phyloP scores from a whole-genome alignment of 768 basidiomycete genomes.

The Crucibulum laeve region DNA sequence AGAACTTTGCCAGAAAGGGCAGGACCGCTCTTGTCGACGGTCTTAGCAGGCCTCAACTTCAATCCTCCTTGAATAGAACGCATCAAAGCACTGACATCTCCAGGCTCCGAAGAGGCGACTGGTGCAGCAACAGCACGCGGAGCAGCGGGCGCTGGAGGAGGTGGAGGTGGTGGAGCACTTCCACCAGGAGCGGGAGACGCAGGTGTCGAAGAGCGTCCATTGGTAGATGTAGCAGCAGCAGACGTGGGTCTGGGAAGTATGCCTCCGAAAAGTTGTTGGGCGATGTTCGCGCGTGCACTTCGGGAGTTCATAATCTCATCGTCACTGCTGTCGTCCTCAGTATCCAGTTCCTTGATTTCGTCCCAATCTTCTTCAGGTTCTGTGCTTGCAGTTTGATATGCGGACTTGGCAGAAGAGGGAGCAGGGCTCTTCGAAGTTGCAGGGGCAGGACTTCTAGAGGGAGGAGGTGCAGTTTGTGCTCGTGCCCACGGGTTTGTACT shows the following conservation, averaged over 20 bases:
- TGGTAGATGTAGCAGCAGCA: conserved; percentile 42
- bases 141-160: conserved; percentile 28
- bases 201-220: conserved; percentile 24
- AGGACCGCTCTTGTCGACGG: conserved; percentile 78
- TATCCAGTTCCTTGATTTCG: conserved; percentile 69
- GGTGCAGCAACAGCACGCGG: conserved; percentile 27
- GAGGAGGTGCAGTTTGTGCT: conserved; percentile 24
- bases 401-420: conserved; percentile 46
- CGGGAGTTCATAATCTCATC: conserved; percentile 74
- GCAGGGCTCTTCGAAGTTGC: conserved; percentile 47
- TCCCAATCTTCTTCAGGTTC: conserved; percentile 77
- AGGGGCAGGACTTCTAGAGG: too few species aligned
- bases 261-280: conserved; percentile 73
- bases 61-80: conserved; percentile 75
- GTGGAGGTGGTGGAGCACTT: conserved; percentile 34
- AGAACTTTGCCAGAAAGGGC: conserved; percentile 72
- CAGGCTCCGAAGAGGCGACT: conserved; percentile 28
- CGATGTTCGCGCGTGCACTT: conserved; percentile 63
- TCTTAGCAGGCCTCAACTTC: conserved; percentile 69
- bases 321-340: conserved; percentile 67
- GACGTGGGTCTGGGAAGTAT: conserved; percentile 63
- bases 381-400: conserved; percentile 60
- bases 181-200: conserved; percentile 21
- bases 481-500: conserved; percentile 73
- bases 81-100: conserved; percentile 65